phyloP scores from a whole-genome alignment of 768 basidiomycete genomes.

The Hydnum rufescens region DNA sequence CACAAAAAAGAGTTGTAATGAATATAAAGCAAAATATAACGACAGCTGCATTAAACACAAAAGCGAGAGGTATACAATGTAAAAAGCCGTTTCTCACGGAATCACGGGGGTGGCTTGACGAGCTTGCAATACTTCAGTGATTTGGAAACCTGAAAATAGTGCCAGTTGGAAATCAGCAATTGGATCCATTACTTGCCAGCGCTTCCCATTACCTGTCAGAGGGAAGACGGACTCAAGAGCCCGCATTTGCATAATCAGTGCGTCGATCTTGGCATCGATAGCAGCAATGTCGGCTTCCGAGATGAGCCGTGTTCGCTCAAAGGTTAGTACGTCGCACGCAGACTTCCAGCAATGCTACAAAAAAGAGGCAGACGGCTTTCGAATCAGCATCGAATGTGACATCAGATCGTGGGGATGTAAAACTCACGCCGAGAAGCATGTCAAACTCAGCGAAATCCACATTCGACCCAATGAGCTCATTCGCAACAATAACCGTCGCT shows the following conservation, averaged over 20 bases:
- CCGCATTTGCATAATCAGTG: neutral
- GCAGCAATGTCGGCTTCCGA: neutral
- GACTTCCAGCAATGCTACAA: conserved; percentile 2
- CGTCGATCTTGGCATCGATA: neutral
- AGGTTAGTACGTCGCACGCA: neutral
- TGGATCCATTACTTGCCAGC: neutral
- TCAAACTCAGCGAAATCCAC: neutral
- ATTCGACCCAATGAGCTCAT: neutral
- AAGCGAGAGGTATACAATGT: too few species aligned
- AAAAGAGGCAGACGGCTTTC: too few species aligned
- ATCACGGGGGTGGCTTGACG: too few species aligned
- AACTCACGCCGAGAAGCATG: neutral
- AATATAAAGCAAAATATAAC: too few species aligned
- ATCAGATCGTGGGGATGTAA: neutral
- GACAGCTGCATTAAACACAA: too few species aligned
- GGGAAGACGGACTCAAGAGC: neutral
- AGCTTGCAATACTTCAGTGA: neutral
- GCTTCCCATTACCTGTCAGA: neutral
- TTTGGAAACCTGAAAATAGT: neutral
- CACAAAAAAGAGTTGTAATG: too few species aligned
- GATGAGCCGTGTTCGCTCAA: neutral
- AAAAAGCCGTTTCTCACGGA: too few species aligned
- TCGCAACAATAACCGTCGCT: neutral
- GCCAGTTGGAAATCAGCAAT: neutral
- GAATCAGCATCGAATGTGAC: neutral